phyloP scores from a whole-genome alignment of 768 basidiomycete genomes.

The Termitomyces bulborhizus region DNA sequence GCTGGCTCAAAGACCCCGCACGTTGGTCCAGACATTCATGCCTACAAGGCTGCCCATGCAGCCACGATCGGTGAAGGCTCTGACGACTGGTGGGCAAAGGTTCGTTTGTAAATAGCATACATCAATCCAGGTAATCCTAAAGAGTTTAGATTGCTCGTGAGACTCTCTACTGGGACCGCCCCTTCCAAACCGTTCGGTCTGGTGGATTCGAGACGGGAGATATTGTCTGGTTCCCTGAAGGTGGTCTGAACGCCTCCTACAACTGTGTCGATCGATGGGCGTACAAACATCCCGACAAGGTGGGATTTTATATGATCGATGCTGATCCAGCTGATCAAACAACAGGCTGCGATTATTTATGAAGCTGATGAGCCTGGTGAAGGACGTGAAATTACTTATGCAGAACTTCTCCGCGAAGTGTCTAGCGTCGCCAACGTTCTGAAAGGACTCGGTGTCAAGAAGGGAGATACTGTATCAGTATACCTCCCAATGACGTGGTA shows the following conservation, averaged over 20 bases:
- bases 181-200: conserved; percentile 80
- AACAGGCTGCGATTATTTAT: conserved; percentile 90
- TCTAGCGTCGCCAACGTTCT: conserved; percentile 89
- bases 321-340: background rate
- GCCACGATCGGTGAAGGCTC: conserved; percentile 70
- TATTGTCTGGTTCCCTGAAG: conserved; percentile 95
- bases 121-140: background rate
- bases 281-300: conserved; percentile 81
- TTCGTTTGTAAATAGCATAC: conserved; percentile 20
- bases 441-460: conserved; percentile 83
- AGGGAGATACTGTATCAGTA: conserved; percentile 91
- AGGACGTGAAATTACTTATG: conserved; percentile 71
- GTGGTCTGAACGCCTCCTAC: conserved; percentile 87
- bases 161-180: conserved; percentile 80
- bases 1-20: conserved; percentile 64
- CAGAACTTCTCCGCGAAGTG: conserved; percentile 86
- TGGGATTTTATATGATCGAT: conserved; percentile 16
- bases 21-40: conserved; percentile 71
- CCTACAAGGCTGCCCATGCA: conserved; percentile 62
- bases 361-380: conserved; percentile 93
- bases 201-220: conserved; percentile 84
- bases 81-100: conserved; percentile 89
- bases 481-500: conserved; percentile 97
- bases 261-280: conserved; percentile 98
- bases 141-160: conserved; percentile 52